A percentile compares a stretch with the other conserved stretches of the same genome.
These are phyloP conservation scores for Heterococcus sp. DNA, from an alignment of 108 stramenopile genomes.

Conservation along the genomic window DNA sequence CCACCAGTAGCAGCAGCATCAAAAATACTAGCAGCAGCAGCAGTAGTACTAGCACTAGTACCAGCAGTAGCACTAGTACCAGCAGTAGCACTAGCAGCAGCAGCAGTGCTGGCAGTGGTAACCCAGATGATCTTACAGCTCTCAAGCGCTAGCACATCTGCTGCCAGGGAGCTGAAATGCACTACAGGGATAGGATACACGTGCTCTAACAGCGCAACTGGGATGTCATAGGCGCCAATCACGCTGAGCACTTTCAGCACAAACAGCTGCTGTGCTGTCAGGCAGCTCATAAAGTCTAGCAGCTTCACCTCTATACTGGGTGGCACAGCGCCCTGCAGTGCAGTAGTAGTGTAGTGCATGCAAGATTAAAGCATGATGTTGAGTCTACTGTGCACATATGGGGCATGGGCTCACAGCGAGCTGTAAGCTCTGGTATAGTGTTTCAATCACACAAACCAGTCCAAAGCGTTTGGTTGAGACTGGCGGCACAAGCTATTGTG, in stretches of 20 bases:
- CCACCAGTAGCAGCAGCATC: too few species aligned
- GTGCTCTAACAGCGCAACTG: slow-evolving; percentile 4
- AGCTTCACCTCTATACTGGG: slow-evolving; percentile 6
- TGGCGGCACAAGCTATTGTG: too few species aligned
- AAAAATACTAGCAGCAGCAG: background rate
- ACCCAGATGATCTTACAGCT: slow-evolving; percentile 11
- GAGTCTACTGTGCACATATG: background rate
- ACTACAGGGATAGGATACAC: slow-evolving; percentile 27
- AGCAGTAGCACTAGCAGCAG: too few species aligned
- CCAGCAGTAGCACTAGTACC: background rate
- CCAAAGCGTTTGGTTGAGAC: too few species aligned
- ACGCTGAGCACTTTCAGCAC: slow-evolving; percentile 22
- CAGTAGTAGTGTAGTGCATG: background rate
- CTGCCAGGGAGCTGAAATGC: background rate
- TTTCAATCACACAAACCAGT: background rate
- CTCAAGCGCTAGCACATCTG: slow-evolving; percentile 9
- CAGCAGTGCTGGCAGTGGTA: background rate
- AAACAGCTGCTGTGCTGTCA: slow-evolving; percentile 21
- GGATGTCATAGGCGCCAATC: slow-evolving; percentile 6
- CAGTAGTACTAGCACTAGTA: background rate
- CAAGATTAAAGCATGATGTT: background rate
- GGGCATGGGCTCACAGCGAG: background rate
- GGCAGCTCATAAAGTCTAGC: slow-evolving; percentile 17
- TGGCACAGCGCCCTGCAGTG: slow-evolving; percentile 5
- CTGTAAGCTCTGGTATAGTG: background rate